Conservation (phyloP, 2,329 filamentous ascomycete species). For the Alternaria incomplexa region DNA sequence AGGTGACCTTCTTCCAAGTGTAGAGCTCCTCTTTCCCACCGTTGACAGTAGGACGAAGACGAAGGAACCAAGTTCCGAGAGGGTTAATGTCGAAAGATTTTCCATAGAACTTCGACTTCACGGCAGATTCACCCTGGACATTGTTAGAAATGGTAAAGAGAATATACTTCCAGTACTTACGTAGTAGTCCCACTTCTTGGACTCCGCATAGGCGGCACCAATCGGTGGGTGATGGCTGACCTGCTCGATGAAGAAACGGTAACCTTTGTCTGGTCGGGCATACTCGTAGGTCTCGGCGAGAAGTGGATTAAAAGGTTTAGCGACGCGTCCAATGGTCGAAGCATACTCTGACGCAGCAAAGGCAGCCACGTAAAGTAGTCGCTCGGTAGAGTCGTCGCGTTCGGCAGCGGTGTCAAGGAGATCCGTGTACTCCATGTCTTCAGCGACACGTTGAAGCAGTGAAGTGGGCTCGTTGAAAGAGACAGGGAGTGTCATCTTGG, state of each 20-base stretch:
- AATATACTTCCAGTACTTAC: conserved; percentile 47
- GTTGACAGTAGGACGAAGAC: conserved; percentile 75
- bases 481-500: conserved; percentile 97
- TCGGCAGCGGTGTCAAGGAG: conserved; percentile 88
- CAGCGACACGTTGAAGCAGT: conserved; percentile 88
- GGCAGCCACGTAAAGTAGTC: conserved; percentile 90
- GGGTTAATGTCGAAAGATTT: conserved; percentile 98
- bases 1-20: conserved; percentile 99
- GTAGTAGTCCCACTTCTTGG: conserved; percentile 93
- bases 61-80: conserved; percentile 95
- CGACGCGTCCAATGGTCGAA: conserved; percentile 93
- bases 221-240: conserved; percentile 97
- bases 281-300: conserved; percentile 98
- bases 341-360: conserved; percentile 97
- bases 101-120: conserved; percentile 96
- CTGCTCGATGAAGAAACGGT: conserved; percentile 98
- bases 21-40: conserved; percentile 78
- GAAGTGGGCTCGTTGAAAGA: conserved; percentile 99
- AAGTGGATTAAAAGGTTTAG: conserved; percentile 97
- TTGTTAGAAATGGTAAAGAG: conserved; percentile 17
- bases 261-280: conserved; percentile 92
- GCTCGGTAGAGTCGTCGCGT: conserved; percentile 83
- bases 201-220: conserved; percentile 91
- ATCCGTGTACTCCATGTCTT: conserved; percentile 98
- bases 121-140: conserved; percentile 82